Base-by-base conservation (phyloP, 305 asterid species). In the Rubia balearica region DNA sequence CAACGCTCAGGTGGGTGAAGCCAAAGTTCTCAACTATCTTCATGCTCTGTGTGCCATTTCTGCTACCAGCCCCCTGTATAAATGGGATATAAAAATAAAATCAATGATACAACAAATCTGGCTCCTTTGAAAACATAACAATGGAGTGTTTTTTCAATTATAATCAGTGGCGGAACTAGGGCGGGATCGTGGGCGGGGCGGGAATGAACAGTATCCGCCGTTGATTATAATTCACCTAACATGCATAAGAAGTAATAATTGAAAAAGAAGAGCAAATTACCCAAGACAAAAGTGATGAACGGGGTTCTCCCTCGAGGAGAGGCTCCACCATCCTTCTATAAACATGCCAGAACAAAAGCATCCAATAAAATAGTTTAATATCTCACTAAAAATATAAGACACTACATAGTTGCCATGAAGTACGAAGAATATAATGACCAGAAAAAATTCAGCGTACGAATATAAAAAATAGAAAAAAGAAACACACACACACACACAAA, bases 31-130 rank as follows among this genome's bases (percentile, higher is more conserved):
- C 84, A 57, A 81, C 96, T 67, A 91, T 88, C 77, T 73, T 83
- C 71, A 82, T 79, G 79, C 98, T 91, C 68, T 93, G 98, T 74
- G 98, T 93, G 59, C 98, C 98, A 85, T 93, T 93, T 72, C 98
- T 97, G 24, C 97, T 91, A 72, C 98, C 98, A 43, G 98, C 98
- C 98, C 66, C 96, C 96, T 91, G 79, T 61, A 74, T 78, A 74
- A 71, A 77, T 68, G 73, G 46, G 68, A 40, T 65, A 67, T 57
- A 71, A 72, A 71, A 70, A n/a, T n/a, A n/a, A n/a, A n/a, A n/a
- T 19, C 41, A 12, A 56, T 69, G 27, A 38, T n/a, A 40, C 21
- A 45, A 67, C 51, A 8, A 41, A 43, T 65, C 1, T 21, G 69
- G 33, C 22, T 43, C 59, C 42, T 67, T 78, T 69, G 77, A 79